A percentile compares a stretch with the other conserved stretches of the same genome.
phyloP scores from a whole-genome alignment of 2,329 filamentous ascomycete genomes.

The Dactylellina cionopaga region DNA sequence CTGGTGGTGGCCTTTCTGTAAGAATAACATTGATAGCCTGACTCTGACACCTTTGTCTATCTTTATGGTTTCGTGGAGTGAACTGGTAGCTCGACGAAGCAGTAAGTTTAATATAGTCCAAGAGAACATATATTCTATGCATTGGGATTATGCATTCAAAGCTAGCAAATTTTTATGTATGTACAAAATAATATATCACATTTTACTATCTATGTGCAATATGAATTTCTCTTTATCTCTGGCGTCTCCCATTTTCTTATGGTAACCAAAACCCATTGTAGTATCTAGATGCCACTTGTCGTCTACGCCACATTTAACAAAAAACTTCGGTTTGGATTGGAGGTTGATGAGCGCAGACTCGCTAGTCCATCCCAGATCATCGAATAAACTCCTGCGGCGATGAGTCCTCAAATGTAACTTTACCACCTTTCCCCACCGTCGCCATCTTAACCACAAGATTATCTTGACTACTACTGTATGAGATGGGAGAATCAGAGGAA shows the following conservation, averaged over 20 bases:
- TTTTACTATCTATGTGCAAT: constrained; percentile 7
- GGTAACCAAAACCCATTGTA: no score
- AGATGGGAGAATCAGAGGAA: not conserved
- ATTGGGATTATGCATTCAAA: no score
- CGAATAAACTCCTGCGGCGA: constrained; percentile 69
- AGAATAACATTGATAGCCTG: no score
- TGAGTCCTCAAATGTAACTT: constrained; percentile 73
- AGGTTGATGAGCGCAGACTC: not conserved
- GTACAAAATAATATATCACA: constrained; percentile 18
- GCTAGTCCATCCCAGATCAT: constrained; percentile 55
- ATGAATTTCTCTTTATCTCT: not conserved
- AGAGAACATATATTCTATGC: no score
- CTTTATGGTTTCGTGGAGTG: no score
- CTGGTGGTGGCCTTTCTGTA: no score
- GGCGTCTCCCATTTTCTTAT: not conserved
- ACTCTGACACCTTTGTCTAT: no score
- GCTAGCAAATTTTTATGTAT: not conserved
- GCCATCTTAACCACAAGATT: constrained; percentile 67
- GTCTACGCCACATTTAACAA: not conserved
- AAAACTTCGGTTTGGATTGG: not conserved
- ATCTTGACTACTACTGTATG: constrained; percentile 9
- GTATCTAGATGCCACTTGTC: no score
- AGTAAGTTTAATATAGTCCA: no score
- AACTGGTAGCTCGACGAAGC: no score
- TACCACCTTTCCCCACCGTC: constrained; percentile 70